phyloP scores from a whole-genome alignment of 345 rosid species.

The Pistacia atlantica region DNA sequence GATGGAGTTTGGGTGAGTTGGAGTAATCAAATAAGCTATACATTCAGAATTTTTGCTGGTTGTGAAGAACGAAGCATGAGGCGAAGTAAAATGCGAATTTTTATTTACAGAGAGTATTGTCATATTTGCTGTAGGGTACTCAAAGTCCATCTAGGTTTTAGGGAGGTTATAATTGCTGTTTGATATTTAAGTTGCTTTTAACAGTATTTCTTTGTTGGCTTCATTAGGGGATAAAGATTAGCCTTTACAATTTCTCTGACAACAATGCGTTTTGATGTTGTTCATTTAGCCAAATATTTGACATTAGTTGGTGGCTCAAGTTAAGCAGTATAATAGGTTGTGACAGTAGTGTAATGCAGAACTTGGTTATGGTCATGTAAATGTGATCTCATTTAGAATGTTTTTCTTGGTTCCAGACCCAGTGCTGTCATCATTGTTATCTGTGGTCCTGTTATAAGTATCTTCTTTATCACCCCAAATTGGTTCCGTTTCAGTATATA shows the following conservation, averaged over 20 bases:
- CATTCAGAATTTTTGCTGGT: neutral
- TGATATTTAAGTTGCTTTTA: neutral
- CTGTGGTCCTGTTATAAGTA: neutral
- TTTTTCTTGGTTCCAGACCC: neutral
- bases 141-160: neutral
- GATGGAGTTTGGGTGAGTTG: neutral
- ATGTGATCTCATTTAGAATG: neutral
- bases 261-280: neutral
- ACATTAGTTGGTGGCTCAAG: neutral
- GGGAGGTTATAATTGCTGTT: neutral
- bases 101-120: neutral
- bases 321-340: neutral
- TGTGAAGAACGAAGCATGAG: too few species aligned
- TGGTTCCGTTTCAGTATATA: neutral
- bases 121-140: too few species aligned
- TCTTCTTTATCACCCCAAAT: neutral
- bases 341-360: neutral
- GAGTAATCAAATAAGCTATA: neutral
- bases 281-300: neutral
- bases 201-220: too few species aligned
- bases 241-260: too few species aligned
- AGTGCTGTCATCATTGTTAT: neutral
- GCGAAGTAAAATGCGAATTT: neutral
- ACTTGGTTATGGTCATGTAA: neutral
- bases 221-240: too few species aligned